Conservation (phyloP, 805 yeast species). For the Saccharomycopsis vini region DNA sequence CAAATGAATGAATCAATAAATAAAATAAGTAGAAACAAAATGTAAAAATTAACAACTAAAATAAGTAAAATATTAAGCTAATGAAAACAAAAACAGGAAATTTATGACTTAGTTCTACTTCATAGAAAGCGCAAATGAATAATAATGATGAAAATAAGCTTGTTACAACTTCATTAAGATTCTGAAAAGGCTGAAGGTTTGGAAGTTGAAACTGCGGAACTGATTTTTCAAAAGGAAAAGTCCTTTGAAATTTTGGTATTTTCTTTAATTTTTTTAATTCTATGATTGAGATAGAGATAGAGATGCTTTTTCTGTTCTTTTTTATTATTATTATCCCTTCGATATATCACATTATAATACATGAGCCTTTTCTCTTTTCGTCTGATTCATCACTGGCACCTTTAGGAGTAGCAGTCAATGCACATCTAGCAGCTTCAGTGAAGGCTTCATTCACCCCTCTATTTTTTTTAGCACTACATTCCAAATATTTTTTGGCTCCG, state of each 20-base stretch:
- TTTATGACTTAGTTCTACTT: too few species aligned
- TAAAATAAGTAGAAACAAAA: background rate
- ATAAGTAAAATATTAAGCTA: background rate
- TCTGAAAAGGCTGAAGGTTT: too few species aligned
- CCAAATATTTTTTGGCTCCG: conserved; percentile 90
- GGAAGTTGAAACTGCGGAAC: too few species aligned
- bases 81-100: background rate
- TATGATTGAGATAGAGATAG: too few species aligned
- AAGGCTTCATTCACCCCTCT: conserved; percentile 99
- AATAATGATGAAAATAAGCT: too few species aligned
- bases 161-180: too few species aligned
- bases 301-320: too few species aligned
- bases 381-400: conserved; percentile 46
- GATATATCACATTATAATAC: conserved; percentile 35
- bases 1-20: background rate
- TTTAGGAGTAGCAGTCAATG: conserved; percentile 79
- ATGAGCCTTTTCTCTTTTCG: conserved; percentile 24
- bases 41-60: background rate
- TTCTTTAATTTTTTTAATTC: background rate
- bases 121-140: too few species aligned
- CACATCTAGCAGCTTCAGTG: conserved; percentile 97
- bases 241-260: too few species aligned
- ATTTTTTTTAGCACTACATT: conserved; percentile 93
- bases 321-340: too few species aligned
- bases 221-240: background rate